Conservation (phyloP, 345 rosid genomes). For the Populus davidiana region DNA sequence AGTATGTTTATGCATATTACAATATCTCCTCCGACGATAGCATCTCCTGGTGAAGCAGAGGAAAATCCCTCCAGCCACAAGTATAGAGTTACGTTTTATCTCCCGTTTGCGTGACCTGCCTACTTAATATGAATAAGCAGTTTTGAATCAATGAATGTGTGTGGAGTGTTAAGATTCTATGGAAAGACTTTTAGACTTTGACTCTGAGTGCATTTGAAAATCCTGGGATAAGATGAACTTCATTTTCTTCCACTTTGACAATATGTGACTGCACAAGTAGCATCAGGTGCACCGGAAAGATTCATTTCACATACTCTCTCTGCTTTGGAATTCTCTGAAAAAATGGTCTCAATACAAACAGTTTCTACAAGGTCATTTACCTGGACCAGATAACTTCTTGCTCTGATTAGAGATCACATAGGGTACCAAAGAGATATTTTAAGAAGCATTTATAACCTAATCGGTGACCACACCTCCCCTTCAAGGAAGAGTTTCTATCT, state of each 20-base stretch:
- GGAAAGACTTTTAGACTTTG: slow-evolving; percentile 14
- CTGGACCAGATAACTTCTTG: background rate
- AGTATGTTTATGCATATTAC: slow-evolving; percentile 23
- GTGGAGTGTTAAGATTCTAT: slow-evolving; percentile 4
- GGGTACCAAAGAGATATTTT: slow-evolving; percentile 30
- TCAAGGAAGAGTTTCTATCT: background rate
- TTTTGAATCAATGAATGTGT: slow-evolving; percentile 20
- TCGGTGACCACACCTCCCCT: background rate
- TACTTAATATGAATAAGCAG: slow-evolving; percentile 36
- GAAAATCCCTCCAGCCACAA: slow-evolving; percentile 22
- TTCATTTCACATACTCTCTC: slow-evolving; percentile 12
- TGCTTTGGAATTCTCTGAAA: slow-evolving; percentile 10
- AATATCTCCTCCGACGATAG: background rate
- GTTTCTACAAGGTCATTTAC: no score
- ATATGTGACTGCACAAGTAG: slow-evolving; percentile 7
- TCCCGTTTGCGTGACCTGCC: slow-evolving; percentile 18
- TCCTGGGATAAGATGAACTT: slow-evolving; percentile 26
- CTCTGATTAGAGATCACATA: background rate
- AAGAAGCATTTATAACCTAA: background rate
- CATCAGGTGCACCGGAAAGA: slow-evolving; percentile 17
- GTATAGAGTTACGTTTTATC: slow-evolving; percentile 41
- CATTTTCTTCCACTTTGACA: slow-evolving; percentile 24
- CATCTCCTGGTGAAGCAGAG: slow-evolving; percentile 19
- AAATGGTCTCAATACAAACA: slow-evolving; percentile 2
- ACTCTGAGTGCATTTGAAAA: background rate